These are phyloP conservation scores for Akanthomyces dipterigenus DNA, from an alignment of 2,329 filamentous ascomycete genomes.

Conservation along the genomic window DNA sequence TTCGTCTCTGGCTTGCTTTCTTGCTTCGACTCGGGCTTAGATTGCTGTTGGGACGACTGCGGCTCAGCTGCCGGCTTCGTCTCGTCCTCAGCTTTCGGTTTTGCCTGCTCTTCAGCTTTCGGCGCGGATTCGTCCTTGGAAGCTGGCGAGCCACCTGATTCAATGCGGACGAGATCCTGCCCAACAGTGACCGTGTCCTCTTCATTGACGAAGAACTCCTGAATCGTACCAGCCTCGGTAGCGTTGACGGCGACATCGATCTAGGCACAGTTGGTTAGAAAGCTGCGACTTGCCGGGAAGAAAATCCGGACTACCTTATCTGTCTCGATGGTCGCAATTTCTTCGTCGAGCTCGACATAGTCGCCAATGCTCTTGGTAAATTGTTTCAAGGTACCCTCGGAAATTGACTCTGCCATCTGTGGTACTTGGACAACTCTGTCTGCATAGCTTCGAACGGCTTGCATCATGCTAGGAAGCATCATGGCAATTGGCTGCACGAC, in stretches of 20 bases:
- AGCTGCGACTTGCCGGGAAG: background rate
- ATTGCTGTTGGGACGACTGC: conserved; percentile 16
- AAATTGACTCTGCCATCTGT: conserved; percentile 97
- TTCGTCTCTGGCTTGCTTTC: conserved; percentile 27
- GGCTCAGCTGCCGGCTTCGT: conserved; percentile 15
- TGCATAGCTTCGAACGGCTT: conserved; percentile 58
- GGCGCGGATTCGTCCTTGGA: conserved; percentile 34
- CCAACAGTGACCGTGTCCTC: conserved; percentile 94
- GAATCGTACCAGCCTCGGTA: conserved; percentile 82
- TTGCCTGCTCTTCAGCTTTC: conserved; percentile 23
- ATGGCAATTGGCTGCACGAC: conserved; percentile 25
- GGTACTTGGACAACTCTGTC: conserved; percentile 89
- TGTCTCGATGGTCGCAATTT: conserved; percentile 97
- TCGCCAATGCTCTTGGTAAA: conserved; percentile 91
- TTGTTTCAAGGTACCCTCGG: conserved; percentile 92
- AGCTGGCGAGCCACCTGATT: conserved; percentile 58
- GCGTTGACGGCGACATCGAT: conserved; percentile 97
- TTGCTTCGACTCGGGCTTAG: conserved; percentile 21
- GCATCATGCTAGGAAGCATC: conserved; percentile 46
- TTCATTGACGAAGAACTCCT: conserved; percentile 83
- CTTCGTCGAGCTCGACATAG: conserved; percentile 90
- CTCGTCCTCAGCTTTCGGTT: conserved; percentile 23
- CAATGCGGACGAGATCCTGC: conserved; percentile 81
- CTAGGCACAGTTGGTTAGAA: conserved; percentile 35
- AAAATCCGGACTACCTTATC: conserved; percentile 65